Evolutionary conservation across 257 asterid species (phyloP), one percentile per base, ranked within the genome.

Genomic region (Osmanthus fragrans): DNA sequence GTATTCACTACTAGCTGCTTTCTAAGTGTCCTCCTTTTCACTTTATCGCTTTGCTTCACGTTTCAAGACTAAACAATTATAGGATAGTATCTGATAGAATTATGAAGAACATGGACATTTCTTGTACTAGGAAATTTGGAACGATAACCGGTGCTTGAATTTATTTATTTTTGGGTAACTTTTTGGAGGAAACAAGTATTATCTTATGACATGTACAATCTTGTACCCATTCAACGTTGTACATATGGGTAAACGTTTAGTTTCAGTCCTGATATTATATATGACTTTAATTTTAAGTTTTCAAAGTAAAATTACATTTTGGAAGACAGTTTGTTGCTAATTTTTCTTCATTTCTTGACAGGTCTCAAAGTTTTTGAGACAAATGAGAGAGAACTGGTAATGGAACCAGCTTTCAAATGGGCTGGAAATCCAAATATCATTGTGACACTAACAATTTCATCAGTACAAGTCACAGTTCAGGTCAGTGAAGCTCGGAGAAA

Each of bases 331-430:
- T 58, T 58, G 12, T 27, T 58, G 12, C 30, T 58, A 21, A 58
- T 5, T 51, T 51, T 51, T 18, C 30, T 60, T 25, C 76, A 29
- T 73, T 66, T 30, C 54, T 75, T 77, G 75, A 30, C 89, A 94
- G 97, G 98, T 65, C 88, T 94, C 42, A 94, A 92, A 83, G 90
- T 92, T 37, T 85, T 80, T 21, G 97, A 92, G 85, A 92, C 98
- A 33, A 94, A 94, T 70, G 98, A 94, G 88, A 92, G 76, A 73
- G 96, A 94, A 75, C 82, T 94, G 45, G 98, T 94, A 33, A 84
- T 94, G 86, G 96, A 94, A 87, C 96, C 98, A 34, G 91, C 86
- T 71, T 80, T 94, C 66, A 82, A 85, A 77, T 94, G 97, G 98
- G 97, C 95, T 10, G 97, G 97, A n/a, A 92, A 94, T 85, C 90